Base-by-base conservation (phyloP, 176 grass and related monocot species). In the Puya raimondii region DNA sequence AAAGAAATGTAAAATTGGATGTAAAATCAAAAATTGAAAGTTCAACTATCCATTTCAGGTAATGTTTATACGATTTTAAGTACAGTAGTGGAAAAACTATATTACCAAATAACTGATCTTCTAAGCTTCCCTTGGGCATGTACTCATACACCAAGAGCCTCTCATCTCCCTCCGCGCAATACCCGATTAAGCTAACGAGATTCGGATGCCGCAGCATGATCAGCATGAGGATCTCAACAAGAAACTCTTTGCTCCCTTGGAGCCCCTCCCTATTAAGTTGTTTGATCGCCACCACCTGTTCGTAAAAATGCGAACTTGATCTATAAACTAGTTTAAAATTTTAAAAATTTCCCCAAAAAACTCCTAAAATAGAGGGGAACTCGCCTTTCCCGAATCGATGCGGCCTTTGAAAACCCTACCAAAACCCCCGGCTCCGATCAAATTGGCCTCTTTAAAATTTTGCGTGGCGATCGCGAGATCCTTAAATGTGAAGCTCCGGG, bases 181-280 rank as follows among this genome's bases (percentile, higher is more conserved):
- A 97, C 4, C 93, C 89, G 33, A 77, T 66, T 80, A 97, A 81
- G 72, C 77, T 88, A 52, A 92, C 93, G 48, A 97, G 85, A 79
- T 97, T 90, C 0, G 78, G 72, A 70, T 97, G 89, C 15, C 61
- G 85, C 67, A 97, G 74, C 77, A 97, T 70, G 4, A 85, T 85
- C 18, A 97, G 82, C 93, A 97, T 90, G 8, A 97, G 80, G 72
- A 97, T 82, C 77, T 97, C 93, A 52, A 97, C 93, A 74, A 97
- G 75, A 78, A 92, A 97, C 72, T 97, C 86, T 20, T 84, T 85
- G 63, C 84, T 92, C 26, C 93, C 93, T 66, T 97, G 89, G 53
- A 80, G 56, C 0, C 93, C 90, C 26, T 90, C 82, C 49, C 54
- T 82, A n/a, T 72, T 72, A 48, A 97, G 86, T 74, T 97, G 93